These are phyloP conservation scores for Themeda triandra DNA, from an alignment of 176 grass and related monocot species.

Conservation along the genomic window DNA sequence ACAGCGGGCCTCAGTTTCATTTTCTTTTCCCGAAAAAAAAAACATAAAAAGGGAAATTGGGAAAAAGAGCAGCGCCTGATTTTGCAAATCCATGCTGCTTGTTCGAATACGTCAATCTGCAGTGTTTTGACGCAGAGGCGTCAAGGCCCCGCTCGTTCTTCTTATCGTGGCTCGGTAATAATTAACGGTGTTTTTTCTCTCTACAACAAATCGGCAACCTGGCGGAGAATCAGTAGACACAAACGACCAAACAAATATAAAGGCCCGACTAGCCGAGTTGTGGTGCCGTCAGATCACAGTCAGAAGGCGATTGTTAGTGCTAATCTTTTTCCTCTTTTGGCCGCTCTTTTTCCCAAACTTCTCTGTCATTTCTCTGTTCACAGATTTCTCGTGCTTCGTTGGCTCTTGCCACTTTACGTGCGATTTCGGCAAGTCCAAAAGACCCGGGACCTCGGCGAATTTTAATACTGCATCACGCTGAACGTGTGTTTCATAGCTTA, in stretches of 20 bases:
- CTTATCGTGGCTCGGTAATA: no score
- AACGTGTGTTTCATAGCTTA: conserved; percentile 27
- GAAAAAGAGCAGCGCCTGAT: no score
- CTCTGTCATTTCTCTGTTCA: neutral
- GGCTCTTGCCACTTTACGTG: conserved; percentile 9
- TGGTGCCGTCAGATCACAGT: neutral
- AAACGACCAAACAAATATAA: no score
- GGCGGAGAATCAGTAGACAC: no score
- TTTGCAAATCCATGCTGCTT: neutral
- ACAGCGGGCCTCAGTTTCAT: neutral
- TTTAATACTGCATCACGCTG: conserved; percentile 19
- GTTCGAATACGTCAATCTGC: neutral
- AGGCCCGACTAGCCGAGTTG: neutral
- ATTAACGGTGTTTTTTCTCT: no score
- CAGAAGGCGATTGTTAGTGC: neutral
- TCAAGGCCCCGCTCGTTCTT: no score
- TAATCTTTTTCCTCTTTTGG: neutral
- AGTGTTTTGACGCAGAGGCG: neutral
- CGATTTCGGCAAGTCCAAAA: neutral
- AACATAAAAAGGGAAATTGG: neutral
- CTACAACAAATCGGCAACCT: no score
- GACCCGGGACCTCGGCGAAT: neutral
- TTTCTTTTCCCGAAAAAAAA: no score
- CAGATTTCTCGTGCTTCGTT: neutral
- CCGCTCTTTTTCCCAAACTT: neutral